A percentile compares a stretch with the other conserved stretches of the same genome.
phyloP scores from a whole-genome alignment of 192 early-diverging fungal genomes.

The Cladochytrium replicatum region DNA sequence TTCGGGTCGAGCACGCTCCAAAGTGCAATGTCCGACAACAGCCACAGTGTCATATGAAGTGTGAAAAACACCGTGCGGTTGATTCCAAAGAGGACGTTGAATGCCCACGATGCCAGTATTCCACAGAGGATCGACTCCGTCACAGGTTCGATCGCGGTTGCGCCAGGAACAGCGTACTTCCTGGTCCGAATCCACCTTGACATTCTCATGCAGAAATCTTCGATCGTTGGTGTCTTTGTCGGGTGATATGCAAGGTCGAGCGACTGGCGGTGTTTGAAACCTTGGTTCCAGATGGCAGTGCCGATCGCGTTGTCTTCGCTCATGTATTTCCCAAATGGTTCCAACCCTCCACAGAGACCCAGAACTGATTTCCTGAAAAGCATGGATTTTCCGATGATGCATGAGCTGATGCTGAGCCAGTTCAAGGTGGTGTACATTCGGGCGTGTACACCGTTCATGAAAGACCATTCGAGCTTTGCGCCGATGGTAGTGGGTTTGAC shows the following conservation, averaged over 20 bases:
- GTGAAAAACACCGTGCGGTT: constrained; percentile 33
- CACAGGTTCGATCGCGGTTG: constrained; percentile 87
- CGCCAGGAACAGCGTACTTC: constrained; percentile 83
- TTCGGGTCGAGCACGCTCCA: constrained; percentile 34
- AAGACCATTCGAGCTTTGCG: constrained; percentile 74
- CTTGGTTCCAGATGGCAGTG: constrained; percentile 66
- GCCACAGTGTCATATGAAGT: constrained; percentile 47
- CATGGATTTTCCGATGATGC: constrained; percentile 92
- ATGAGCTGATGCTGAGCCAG: constrained; percentile 67
- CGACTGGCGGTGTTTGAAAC: constrained; percentile 76
- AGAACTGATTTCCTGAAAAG: constrained; percentile 79
- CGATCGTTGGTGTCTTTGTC: constrained; percentile 58
- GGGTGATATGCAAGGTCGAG: constrained; percentile 79
- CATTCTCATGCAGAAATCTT: constrained; percentile 75
- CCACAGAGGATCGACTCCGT: constrained; percentile 80
- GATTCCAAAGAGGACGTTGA: constrained; percentile 43
- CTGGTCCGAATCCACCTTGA: constrained; percentile 88
- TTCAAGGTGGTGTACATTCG: constrained; percentile 96
- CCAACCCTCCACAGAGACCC: constrained; percentile 69
- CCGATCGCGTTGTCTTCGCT: constrained; percentile 95
- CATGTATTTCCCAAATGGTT: constrained; percentile 81
- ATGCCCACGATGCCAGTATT: constrained; percentile 58
- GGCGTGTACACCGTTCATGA: constrained; percentile 83
- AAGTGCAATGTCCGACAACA: too few relatives aligned
- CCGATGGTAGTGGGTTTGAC: constrained; percentile 61